phyloP scores from a whole-genome alignment of 257 asterid species.

The Parsonsia alboflavescens region DNA sequence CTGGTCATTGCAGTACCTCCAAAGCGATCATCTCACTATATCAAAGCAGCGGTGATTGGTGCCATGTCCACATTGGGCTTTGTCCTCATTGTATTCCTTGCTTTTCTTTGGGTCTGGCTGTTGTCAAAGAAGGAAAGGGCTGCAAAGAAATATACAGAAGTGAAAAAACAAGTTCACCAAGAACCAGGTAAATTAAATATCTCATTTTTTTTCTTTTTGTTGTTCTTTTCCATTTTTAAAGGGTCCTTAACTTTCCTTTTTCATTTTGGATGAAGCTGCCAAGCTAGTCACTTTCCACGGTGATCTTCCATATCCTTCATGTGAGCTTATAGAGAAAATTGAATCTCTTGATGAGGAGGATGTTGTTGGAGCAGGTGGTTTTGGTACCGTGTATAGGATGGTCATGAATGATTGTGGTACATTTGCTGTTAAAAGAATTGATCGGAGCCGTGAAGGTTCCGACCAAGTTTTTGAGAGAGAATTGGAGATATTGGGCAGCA shows the following conservation, averaged over 20 bases:
- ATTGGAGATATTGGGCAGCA: constrained; percentile 87
- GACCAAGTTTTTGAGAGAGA: constrained; percentile 95
- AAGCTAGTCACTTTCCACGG: constrained; percentile 95
- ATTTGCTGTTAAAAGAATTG: constrained; percentile 91
- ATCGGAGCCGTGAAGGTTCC: constrained; percentile 78
- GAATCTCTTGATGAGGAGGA: constrained; percentile 89
- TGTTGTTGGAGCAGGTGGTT: constrained; percentile 95
- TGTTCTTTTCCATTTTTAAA: not conserved
- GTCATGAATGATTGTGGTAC: constrained; percentile 98
- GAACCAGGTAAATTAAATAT: constrained; percentile 58
- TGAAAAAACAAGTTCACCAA: constrained; percentile 74
- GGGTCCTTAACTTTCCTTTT: not conserved
- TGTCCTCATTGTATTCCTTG: constrained; percentile 54
- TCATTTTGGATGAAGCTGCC: constrained; percentile 41
- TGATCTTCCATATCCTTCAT: constrained; percentile 93
- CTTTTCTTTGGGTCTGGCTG: constrained; percentile 63
- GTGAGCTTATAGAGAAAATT: constrained; percentile 91
- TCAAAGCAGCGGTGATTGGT: constrained; percentile 78
- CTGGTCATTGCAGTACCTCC: constrained; percentile 38
- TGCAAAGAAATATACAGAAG: constrained; percentile 78
- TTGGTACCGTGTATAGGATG: constrained; percentile 96
- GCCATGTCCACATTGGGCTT: constrained; percentile 65
- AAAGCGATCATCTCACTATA: constrained; percentile 59
- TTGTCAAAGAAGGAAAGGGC: constrained; percentile 81
- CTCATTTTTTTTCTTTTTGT: not conserved